These are phyloP conservation scores for Lanmaoa pseudosensibilis DNA, from an alignment of 768 basidiomycete genomes.

Conservation along the genomic window DNA sequence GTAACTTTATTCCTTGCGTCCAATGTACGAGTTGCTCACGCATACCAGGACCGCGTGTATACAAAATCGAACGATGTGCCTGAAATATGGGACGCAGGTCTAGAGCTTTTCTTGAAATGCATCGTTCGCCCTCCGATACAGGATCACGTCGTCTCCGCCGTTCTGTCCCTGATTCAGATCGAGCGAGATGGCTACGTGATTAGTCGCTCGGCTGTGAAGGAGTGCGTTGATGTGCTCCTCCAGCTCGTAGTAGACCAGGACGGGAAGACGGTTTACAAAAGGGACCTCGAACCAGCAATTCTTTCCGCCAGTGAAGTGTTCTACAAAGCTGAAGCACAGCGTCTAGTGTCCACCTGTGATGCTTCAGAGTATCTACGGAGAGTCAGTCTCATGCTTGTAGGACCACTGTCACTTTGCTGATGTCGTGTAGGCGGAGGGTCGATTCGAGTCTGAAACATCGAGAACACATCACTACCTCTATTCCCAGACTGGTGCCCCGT, in stretches of 20 bases:
- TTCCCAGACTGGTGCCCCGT: conserved; percentile 62
- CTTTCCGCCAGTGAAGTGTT: conserved; percentile 76
- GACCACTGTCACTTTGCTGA: conserved; percentile 4
- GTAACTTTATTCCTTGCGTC: conserved; percentile 43
- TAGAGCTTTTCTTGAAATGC: conserved; percentile 77
- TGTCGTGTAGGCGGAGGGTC: conserved; percentile 64
- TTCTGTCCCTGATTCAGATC: conserved; percentile 82
- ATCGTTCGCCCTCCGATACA: conserved; percentile 83
- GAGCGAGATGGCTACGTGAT: conserved; percentile 92
- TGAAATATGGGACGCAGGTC: conserved; percentile 77
- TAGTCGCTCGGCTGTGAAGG: conserved; percentile 87
- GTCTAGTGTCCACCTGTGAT: conserved; percentile 70
- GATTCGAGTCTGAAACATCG: conserved; percentile 80
- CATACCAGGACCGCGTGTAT: conserved; percentile 83
- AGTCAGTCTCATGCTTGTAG: conserved; percentile 45
- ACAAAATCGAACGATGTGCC: conserved; percentile 73
- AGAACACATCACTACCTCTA: conserved; percentile 86
- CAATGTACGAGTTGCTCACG: conserved; percentile 13
- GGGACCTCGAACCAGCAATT: conserved; percentile 80
- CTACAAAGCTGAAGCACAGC: conserved; percentile 73
- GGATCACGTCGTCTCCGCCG: conserved; percentile 75
- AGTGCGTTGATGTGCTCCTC: conserved; percentile 82
- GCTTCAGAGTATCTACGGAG: conserved; percentile 77
- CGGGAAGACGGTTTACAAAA: conserved; percentile 69
- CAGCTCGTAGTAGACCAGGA: conserved; percentile 56